Base-by-base conservation (phyloP, 2,329 filamentous ascomycete genomes). In the Pseudodiploospora longispora region DNA sequence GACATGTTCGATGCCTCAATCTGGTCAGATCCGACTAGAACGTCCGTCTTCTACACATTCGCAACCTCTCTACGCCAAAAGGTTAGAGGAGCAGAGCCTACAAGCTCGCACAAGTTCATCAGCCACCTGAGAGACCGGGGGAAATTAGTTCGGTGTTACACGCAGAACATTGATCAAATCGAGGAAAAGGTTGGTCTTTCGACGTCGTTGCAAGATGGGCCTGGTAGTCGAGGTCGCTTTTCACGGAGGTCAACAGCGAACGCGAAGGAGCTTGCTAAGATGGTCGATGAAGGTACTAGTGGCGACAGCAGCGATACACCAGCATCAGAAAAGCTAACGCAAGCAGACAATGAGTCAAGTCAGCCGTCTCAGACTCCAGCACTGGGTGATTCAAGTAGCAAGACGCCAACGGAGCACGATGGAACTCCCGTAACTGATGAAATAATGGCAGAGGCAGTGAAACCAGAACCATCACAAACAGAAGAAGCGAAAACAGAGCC, bases 111-210 rank as follows among this genome's bases (percentile, higher is more conserved):
- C 61, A 76, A 75, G 44, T 86, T 87, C 57, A 82, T 87, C 52
- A 74, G 76, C 36, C 75, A 80, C 31, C 68, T 87, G 5, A 73
- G 81, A 37, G 80, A 86, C 55, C 72, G 76, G 4, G 80, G 82
- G 4, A 82, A 83, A 50, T 68, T 87, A 5, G 80, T 85, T 30
- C 70, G 83, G 34, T 85, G 82, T 54, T 87, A 87, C 54, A 87
- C 83, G 0, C 83, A 87, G 52, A 87, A 87, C 50, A 87, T 87
- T 51, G 83, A 87, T 52, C 78, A 80, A 49, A 76, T 87, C 6
- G 83, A 87, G 57, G 78, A 82, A 55, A 80, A 83, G 45, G 80
- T 85, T 36, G 83, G 82, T 4, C 66, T 87, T 4, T 77, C 73
- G 10, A 84, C 80, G 0, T 74, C 80, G 43, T 67, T 87, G 6